Conservation (phyloP, 495 filamentous ascomycete genomes). For the Acidomyces sp. region DNA sequence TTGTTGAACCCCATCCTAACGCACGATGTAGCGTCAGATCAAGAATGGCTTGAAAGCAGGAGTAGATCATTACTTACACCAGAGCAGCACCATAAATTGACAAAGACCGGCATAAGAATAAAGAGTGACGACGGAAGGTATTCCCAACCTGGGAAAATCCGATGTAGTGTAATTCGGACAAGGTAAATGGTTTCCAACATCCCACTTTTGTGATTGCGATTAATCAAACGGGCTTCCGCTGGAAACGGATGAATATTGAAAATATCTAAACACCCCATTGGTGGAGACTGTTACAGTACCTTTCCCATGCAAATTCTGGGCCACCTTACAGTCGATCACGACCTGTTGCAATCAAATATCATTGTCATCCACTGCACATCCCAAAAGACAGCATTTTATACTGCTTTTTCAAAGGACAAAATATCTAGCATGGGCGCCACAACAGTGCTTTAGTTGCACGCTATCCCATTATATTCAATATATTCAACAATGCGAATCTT, state of each 20-base stretch:
- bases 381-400: conserved; percentile 19
- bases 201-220: too few relatives aligned
- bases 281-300: too few relatives aligned
- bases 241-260: too few relatives aligned
- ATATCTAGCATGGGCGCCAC: conserved; percentile 65
- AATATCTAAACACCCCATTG: too few relatives aligned
- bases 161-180: too few relatives aligned
- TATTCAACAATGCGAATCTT: conserved; percentile 50
- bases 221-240: too few relatives aligned
- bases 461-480: conserved; percentile 59
- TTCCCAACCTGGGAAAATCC: too few relatives aligned
- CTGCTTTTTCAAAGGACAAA: conserved; percentile 45
- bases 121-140: too few relatives aligned
- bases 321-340: conserved; percentile 58
- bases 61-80: conserved; percentile 40
- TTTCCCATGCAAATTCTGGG: conserved; percentile 29
- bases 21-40: conserved; percentile 34
- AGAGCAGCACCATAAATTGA: conserved; percentile 30
- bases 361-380: conserved; percentile 8
- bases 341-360: conserved; percentile 13
- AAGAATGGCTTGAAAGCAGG: conserved; percentile 45
- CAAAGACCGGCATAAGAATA: too few relatives aligned
- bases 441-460: conserved; percentile 53
- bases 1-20: conserved; percentile 45
- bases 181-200: too few relatives aligned